Percentiles rank a stretch among this genome's conserved stretches.
Evolutionary conservation across 2,329 filamentous ascomycete species (phyloP).

Genomic region (Orbilia oligospora): DNA sequence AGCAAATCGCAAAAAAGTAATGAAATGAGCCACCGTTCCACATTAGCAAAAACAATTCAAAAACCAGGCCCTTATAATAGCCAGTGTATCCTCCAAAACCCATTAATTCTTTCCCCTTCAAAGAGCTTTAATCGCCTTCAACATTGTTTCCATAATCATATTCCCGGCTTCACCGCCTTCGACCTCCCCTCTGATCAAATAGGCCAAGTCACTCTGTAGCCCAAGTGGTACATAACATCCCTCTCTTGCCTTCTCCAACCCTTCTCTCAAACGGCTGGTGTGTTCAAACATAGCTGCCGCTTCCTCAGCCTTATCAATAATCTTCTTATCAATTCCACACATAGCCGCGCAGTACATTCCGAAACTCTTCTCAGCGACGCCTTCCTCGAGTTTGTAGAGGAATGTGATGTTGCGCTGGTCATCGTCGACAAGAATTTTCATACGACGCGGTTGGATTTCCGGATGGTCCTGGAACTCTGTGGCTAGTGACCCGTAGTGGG

Average conservation of each 20-base stretch:
- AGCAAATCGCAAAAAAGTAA: conserved; percentile 18
- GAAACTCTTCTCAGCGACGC: conserved; percentile 95
- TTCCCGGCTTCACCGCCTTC: conserved; percentile 68
- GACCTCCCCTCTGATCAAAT: conserved; percentile 74
- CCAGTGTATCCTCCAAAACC: conserved; percentile 12
- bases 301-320: conserved; percentile 88
- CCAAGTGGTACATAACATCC: conserved; percentile 88
- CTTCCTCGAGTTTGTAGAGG: conserved; percentile 91
- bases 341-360: conserved; percentile 99
- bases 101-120: conserved; percentile 65
- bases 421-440: conserved; percentile 95
- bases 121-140: conserved; percentile 74
- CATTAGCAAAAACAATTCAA: conserved; percentile 47
- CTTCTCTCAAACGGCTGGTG: conserved; percentile 89
- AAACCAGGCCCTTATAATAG: neutral
- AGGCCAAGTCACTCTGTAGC: conserved; percentile 87
- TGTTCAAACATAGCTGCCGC: conserved; percentile 96
- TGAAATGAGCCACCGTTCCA: conserved; percentile 33
- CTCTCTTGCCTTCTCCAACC: conserved; percentile 82
- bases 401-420: conserved; percentile 90
- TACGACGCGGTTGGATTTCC: conserved; percentile 86
- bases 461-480: conserved; percentile 91
- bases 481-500: conserved; percentile 94
- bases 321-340: conserved; percentile 88
- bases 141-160: conserved; percentile 74